phyloP scores from a whole-genome alignment of 2,329 filamentous ascomycete genomes.

The Leptographium wingfieldii region DNA sequence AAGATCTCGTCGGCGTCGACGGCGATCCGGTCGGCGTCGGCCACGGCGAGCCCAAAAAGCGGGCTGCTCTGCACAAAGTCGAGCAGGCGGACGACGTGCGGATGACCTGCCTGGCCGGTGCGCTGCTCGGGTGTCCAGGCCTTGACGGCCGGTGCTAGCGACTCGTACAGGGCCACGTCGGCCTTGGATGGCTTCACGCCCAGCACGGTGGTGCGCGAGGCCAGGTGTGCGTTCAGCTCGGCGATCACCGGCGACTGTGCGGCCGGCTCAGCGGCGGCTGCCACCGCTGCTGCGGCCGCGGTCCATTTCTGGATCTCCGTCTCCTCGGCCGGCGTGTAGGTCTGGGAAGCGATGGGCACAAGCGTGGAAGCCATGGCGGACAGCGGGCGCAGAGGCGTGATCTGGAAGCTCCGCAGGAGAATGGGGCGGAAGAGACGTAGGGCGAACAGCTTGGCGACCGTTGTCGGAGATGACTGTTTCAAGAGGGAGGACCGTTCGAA shows the following conservation, averaged over 20 bases:
- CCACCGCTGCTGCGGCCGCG: conserved; percentile 62
- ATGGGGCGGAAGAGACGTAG: conserved; percentile 24
- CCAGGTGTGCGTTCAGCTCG: conserved; percentile 75
- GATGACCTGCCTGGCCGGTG: conserved; percentile 78
- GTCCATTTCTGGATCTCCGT: conserved; percentile 85
- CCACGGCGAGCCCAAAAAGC: conserved; percentile 57
- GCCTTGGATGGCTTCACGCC: conserved; percentile 82
- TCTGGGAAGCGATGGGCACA: conserved; percentile 34
- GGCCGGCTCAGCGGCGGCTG: conserved; percentile 25
- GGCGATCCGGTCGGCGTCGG: conserved; percentile 60
- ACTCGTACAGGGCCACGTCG: conserved; percentile 71
- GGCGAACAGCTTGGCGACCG: conserved; percentile 29
- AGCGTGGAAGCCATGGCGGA: background rate
- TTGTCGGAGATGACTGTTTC: background rate
- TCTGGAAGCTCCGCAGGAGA: conserved; percentile 22
- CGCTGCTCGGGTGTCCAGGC: conserved; percentile 75
- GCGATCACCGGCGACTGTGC: conserved; percentile 58
- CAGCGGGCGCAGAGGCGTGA: conserved; percentile 12
- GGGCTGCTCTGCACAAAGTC: conserved; percentile 91
- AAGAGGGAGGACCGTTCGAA: background rate
- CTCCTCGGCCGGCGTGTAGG: conserved; percentile 68
- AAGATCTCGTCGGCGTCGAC: conserved; percentile 71
- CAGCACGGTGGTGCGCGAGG: conserved; percentile 77
- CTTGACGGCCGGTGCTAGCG: conserved; percentile 63
- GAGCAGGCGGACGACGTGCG: conserved; percentile 80